These are phyloP conservation scores for Rhodotorula sp. DNA, from an alignment of 1,284 basidiomycete genomes.

Conservation along the genomic window DNA sequence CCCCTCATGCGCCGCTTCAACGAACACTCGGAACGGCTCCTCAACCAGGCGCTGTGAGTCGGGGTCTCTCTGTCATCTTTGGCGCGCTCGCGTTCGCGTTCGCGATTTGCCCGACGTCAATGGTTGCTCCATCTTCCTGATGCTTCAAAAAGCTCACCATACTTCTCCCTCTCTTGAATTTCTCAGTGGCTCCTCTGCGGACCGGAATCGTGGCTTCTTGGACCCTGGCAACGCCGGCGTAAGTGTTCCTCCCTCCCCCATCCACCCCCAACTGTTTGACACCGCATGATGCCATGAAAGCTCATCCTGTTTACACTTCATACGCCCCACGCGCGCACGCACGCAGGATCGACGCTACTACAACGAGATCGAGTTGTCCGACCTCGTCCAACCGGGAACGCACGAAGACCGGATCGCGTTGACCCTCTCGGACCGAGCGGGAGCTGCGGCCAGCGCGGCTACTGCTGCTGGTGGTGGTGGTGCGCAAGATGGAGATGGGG, in stretches of 20 bases:
- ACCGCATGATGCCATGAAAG: conserved; percentile 29
- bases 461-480: conserved; percentile 6
- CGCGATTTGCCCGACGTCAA: too few species aligned
- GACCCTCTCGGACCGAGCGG: conserved; percentile 61
- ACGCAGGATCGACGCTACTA: conserved; percentile 54
- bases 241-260: neutral
- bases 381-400: conserved; percentile 65
- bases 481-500: conserved; percentile 11
- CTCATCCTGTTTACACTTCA: too few species aligned
- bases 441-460: neutral
- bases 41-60: conserved; percentile 57
- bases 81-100: too few species aligned
- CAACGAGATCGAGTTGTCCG: conserved; percentile 78
- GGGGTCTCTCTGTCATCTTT: too few species aligned
- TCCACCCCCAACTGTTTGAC: neutral
- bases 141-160: too few species aligned
- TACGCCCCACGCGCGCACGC: neutral
- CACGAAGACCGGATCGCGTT: conserved; percentile 67
- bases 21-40: conserved; percentile 86
- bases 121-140: too few species aligned
- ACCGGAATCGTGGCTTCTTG: conserved; percentile 18
- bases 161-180: neutral
- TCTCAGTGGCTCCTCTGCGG: conserved; percentile 5
- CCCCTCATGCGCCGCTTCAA: conserved; percentile 97
- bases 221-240: conserved; percentile 41